Evolutionary conservation across 345 rosid genomes (phyloP), one percentile per base, ranked within the genome.

Genomic region (Citrus maxima): DNA sequence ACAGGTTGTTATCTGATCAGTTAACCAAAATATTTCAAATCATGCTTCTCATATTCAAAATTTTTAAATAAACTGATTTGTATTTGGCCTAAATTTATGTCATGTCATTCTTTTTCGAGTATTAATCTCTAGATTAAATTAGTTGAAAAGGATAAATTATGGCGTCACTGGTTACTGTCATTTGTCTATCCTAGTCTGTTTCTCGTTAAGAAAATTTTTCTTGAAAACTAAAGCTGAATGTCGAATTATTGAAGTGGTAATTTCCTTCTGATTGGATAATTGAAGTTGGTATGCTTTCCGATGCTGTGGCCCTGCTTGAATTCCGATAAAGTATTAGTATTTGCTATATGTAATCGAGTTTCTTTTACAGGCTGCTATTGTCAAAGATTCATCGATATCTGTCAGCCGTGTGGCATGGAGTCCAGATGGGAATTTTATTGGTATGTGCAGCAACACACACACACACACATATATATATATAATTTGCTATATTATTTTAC

Each of bases 331-430:
- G 42, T 80, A 38, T 68, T 59, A 32, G 75, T 78, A 76, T 80
- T 81, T 63, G 79, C 27, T 67, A 67, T 59, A 56, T 67, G 56
- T 62, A 54, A 66, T 73, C 51, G 56, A 61, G 78, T 75, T 71
- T 80, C 49, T 65, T 63, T 69, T 85, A 37, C 89, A 89, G 91
- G 85, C 88, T 79, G 37, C 86, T 59, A 66, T 82, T 65, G 84
- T 25, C 59, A 91, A 84, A 70, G 90, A 89, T 69, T 51, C 89
- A 60, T 76, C 78, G 7, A 79, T 85, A 40, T 88, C 93, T 73
- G 93, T 91, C 72, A 87, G 78, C 65, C 88, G 88, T 4, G 88
- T 89, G 51, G 83, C 82, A 27, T 91, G 95, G 92, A 88, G 95
- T 81, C 85, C 90, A 61, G 93, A 89, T 80, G 95, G 93, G 75